Percentiles rank a stretch among this genome's conserved stretches.
phyloP scores from a whole-genome alignment of 2,329 filamentous ascomycete species.

The Clarireedia monteithiana region DNA sequence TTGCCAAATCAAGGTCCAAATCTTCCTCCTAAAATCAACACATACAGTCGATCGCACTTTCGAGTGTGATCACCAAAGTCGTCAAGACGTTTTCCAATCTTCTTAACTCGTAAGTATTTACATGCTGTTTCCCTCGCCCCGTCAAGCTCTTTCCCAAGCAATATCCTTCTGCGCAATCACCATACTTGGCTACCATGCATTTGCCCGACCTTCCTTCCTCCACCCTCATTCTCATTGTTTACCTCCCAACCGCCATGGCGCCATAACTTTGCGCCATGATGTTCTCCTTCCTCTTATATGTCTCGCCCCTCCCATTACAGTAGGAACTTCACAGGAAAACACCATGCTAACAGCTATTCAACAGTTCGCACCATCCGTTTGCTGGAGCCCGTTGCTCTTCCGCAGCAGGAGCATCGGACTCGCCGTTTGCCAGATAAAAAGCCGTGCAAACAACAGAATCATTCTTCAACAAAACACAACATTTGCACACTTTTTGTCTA shows the following conservation, averaged over 20 bases:
- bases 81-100: constrained; percentile 99
- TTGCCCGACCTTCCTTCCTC: not conserved
- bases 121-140: not conserved
- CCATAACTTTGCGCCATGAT: not conserved
- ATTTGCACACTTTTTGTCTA: constrained; percentile 9
- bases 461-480: constrained; percentile 7
- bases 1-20: not conserved
- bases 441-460: not conserved
- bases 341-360: not conserved
- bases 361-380: constrained; percentile 88
- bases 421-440: constrained; percentile 48
- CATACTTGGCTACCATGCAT: not conserved
- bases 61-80: constrained; percentile 38
- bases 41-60: constrained; percentile 23
- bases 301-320: not conserved
- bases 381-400: constrained; percentile 92
- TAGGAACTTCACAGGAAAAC: not conserved
- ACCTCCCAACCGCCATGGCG: not conserved
- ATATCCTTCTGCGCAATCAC: no score
- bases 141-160: not conserved
- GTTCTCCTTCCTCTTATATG: not conserved
- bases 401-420: constrained; percentile 74
- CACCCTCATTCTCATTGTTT: not conserved
- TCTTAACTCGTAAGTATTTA: constrained; percentile 75
- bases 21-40: constrained; percentile 8